phyloP scores from a whole-genome alignment of 345 rosid genomes.

The Physaria fendleri region DNA sequence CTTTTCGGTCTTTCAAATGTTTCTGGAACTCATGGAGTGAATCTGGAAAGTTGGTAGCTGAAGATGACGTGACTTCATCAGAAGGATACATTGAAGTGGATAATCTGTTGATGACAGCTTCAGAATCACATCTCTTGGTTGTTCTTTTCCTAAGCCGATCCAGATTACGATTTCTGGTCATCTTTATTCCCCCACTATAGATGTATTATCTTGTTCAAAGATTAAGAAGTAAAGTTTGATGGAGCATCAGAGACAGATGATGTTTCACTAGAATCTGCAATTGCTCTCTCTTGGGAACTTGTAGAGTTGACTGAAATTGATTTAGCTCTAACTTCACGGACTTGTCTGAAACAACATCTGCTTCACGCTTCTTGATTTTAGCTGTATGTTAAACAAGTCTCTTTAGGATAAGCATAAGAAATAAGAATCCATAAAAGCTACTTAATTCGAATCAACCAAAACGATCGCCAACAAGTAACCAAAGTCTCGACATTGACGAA shows the following conservation, averaged over 20 bases:
- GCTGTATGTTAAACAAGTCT: constrained; percentile 43
- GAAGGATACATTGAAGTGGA: constrained; percentile 32
- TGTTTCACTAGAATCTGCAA: constrained; percentile 35
- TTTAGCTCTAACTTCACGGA: constrained; percentile 35
- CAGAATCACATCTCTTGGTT: constrained; percentile 35
- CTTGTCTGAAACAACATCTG: constrained; percentile 44
- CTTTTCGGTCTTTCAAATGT: constrained; percentile 6
- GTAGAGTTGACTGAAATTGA: constrained; percentile 35
- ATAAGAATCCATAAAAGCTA: neutral
- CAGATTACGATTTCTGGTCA: constrained; percentile 26
- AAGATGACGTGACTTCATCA: constrained; percentile 23
- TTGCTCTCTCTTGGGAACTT: constrained; percentile 19
- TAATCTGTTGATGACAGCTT: constrained; percentile 39
- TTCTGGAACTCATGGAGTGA: constrained; percentile 28
- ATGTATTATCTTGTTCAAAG: neutral
- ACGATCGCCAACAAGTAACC: neutral
- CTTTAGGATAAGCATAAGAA: neutral
- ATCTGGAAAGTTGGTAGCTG: constrained; percentile 35
- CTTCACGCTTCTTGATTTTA: constrained; percentile 37
- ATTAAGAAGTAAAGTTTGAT: constrained; percentile 14
- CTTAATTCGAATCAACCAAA: neutral
- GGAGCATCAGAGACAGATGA: constrained; percentile 51
- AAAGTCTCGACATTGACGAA: neutral
- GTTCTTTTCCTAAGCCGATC: constrained; percentile 26
- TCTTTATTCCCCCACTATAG: constrained; percentile 2